phyloP scores from a whole-genome alignment of 768 basidiomycete genomes.

The Trametes meyenii region DNA sequence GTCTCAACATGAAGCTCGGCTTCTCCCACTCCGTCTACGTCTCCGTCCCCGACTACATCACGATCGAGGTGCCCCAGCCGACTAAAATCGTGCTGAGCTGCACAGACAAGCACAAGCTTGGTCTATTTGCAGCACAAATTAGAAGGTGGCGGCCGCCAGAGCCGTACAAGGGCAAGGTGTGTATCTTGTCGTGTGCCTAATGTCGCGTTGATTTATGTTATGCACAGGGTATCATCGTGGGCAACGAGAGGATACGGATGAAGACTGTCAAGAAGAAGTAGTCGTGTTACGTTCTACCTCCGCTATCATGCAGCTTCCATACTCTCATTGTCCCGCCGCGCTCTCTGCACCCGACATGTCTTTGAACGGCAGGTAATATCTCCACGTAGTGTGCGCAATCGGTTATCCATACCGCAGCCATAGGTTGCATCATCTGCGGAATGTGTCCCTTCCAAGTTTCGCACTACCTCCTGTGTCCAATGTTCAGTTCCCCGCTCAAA shows the following conservation, averaged over 20 bases:
- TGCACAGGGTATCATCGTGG: constrained; percentile 86
- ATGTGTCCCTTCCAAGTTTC: neutral
- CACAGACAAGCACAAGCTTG: constrained; percentile 86
- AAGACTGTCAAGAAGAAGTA: constrained; percentile 97
- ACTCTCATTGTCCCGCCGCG: neutral
- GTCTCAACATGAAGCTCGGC: constrained; percentile 90
- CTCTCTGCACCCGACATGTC: neutral
- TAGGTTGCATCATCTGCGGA: neutral
- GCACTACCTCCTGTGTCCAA: neutral
- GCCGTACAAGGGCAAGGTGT: constrained; percentile 96
- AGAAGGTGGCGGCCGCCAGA: constrained; percentile 87
- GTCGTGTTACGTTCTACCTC: constrained; percentile 21
- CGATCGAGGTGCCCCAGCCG: constrained; percentile 75
- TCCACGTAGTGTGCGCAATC: neutral
- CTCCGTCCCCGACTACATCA: constrained; percentile 81
- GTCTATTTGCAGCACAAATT: constrained; percentile 86
- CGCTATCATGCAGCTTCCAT: constrained; percentile 14
- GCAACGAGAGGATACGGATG: constrained; percentile 88
- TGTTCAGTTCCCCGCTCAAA: neutral
- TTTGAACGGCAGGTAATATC: neutral
- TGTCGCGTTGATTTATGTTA: constrained; percentile 11
- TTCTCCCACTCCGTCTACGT: constrained; percentile 87
- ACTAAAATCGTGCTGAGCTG: constrained; percentile 85
- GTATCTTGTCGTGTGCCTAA: constrained; percentile 32
- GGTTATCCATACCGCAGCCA: neutral